Evolutionary conservation across 2,329 filamentous ascomycete species (phyloP).

Genomic region (Elsinoe arachidis): DNA sequence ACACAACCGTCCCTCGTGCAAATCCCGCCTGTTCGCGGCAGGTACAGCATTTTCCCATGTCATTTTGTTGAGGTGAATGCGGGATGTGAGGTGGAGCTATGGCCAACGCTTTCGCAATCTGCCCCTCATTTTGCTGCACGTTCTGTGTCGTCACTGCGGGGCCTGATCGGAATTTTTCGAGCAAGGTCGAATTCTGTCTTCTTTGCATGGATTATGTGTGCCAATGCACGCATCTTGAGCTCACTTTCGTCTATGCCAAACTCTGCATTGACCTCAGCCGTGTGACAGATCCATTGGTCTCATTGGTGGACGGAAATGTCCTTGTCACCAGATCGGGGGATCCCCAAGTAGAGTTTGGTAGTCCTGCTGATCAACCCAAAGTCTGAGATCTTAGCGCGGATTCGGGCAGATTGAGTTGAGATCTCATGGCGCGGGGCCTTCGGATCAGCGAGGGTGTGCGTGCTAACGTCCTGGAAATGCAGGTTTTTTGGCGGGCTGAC

Average conservation of each 20-base stretch:
- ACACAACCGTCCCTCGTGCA: neutral
- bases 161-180: conserved; percentile 1
- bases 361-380: conserved; percentile 10
- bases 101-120: neutral
- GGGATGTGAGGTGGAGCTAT: conserved; percentile 2
- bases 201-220: neutral
- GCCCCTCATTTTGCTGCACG: conserved; percentile 1
- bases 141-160: conserved; percentile 13
- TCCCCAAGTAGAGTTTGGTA: conserved; percentile 4
- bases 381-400: conserved; percentile 10
- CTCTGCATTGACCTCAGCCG: neutral
- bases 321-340: conserved; percentile 6
- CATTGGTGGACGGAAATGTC: neutral
- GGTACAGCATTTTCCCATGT: neutral
- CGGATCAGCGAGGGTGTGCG: neutral
- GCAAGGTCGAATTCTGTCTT: neutral
- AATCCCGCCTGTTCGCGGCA: neutral
- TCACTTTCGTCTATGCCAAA: neutral
- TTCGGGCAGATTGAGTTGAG: conserved; percentile 12
- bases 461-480: neutral
- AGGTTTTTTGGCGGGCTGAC: neutral
- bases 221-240: neutral
- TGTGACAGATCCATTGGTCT: neutral
- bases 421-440: conserved; percentile 4
- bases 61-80: neutral